Conservation (phyloP, 75 land plant species). For the Pseudotsuga menziesii region DNA sequence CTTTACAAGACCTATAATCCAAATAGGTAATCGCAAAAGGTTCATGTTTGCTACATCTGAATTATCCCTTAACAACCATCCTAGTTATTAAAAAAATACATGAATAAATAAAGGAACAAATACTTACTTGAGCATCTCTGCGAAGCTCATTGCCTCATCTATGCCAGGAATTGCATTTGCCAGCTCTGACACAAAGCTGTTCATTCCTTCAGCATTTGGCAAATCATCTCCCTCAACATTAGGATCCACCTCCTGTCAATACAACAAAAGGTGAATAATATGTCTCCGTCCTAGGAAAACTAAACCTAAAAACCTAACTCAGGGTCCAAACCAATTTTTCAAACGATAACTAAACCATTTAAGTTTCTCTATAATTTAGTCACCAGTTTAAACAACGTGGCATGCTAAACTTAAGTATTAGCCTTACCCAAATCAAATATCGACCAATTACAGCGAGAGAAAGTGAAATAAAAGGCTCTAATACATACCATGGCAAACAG, state of each 20-base stretch:
- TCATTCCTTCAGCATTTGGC: slow-evolving; percentile 62
- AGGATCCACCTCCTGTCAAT: slow-evolving; percentile 87
- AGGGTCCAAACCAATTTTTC: slow-evolving; percentile 1
- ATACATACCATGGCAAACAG: slow-evolving; percentile 78
- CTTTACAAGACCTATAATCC: too few relatives aligned
- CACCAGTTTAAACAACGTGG: neutral
- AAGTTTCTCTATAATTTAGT: neutral
- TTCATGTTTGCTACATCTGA: too few relatives aligned
- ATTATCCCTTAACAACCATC: too few relatives aligned
- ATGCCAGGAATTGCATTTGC: slow-evolving; percentile 99
- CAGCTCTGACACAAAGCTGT: slow-evolving; percentile 71
- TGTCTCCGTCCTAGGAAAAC: slow-evolving; percentile 41
- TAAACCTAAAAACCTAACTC: neutral
- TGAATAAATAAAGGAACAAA: neutral
- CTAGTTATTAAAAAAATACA: too few relatives aligned
- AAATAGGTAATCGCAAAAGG: too few relatives aligned
- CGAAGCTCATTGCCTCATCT: slow-evolving; percentile 99
- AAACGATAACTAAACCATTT: neutral
- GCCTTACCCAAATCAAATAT: neutral
- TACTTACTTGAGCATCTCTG: slow-evolving; percentile 93
- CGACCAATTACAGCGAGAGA: neutral
- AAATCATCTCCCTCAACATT: slow-evolving; percentile 78
- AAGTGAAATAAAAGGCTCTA: neutral
- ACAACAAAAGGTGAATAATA: neutral
- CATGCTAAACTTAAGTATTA: neutral